Evolutionary conservation across 2,329 filamentous ascomycete genomes (phyloP).

Genomic region (Penicillium sp.): DNA sequence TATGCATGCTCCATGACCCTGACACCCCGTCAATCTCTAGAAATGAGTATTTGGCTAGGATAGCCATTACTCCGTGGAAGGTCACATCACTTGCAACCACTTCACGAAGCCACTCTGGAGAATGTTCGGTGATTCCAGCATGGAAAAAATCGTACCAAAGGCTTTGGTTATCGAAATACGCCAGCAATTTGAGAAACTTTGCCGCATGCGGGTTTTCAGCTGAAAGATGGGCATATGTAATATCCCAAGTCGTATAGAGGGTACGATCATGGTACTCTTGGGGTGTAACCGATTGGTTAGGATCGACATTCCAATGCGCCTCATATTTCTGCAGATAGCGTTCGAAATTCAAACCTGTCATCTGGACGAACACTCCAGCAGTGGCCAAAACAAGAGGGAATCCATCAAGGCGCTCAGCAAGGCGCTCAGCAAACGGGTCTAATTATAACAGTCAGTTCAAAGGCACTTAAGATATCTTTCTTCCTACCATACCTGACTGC

Average conservation of each 20-base stretch:
- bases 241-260: constrained; percentile 3
- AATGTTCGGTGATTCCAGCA: background rate
- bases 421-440: background rate
- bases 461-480: background rate
- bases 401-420: background rate
- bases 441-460: too few relatives aligned
- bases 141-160: background rate
- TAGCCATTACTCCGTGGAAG: background rate
- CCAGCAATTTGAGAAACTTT: background rate
- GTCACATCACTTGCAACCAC: background rate
- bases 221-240: background rate
- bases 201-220: background rate
- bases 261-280: constrained; percentile 1
- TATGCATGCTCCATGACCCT: constrained; percentile 5
- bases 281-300: background rate
- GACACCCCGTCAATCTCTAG: background rate
- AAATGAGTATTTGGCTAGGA: background rate
- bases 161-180: background rate
- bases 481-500: background rate
- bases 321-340: constrained; percentile 7
- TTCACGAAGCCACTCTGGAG: background rate
- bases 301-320: background rate
- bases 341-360: background rate
- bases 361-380: background rate
- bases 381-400: constrained; percentile 4